Base-by-base conservation (phyloP, 495 filamentous ascomycete genomes). In the Tuber umbilicatum region DNA sequence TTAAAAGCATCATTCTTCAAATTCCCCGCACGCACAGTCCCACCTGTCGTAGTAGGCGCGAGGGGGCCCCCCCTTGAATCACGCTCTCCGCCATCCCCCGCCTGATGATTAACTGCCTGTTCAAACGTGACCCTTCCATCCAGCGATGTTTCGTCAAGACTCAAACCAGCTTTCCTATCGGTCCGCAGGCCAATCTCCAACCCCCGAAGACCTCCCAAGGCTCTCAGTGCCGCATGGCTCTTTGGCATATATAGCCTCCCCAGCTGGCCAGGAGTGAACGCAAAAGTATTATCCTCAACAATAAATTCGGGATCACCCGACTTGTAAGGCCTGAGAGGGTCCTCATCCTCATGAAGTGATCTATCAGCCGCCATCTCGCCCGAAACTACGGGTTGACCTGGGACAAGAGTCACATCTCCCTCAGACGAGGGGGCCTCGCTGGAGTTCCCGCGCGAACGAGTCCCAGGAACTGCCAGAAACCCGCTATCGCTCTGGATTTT, bases 241-340 rank as follows among this genome's bases (percentile, higher is more conserved):
- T 97, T 97, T 0, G 93, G 93, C 73, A 93, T 94, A 55, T 91
- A 83, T 14, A 96, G 81, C 81, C 94, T 96, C 71, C 87, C 89
- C 78, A 97, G 80, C 70, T 94, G 92, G 0, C 93, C 93, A 0
- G 91, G 93, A 1, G 91, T 89, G 75, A 93, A 95, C 1, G 91
- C 93, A 74, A 96, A 96, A 55, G 86, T 89, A 82, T 96, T 96
- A 73, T 94, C 86, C 38, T 89, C 86, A 19, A 93, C 90, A 43
- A 88, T 75, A 78, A 94, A 97, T 77, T 93, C 91, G 2, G 81
- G 83, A 79, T 94, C 91, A 1, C 88, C 91, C 16, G 90, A 89
- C 9, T 89, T 89, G 83, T 94, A 91, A 1, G 92, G 90, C 47
- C 84, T 85, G 0, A 93, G 83, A 0, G 91, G 88, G 71, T 91